These are phyloP conservation scores for Pseudozyma pruni DNA, from an alignment of 1,284 basidiomycete species.

Conservation along the genomic window DNA sequence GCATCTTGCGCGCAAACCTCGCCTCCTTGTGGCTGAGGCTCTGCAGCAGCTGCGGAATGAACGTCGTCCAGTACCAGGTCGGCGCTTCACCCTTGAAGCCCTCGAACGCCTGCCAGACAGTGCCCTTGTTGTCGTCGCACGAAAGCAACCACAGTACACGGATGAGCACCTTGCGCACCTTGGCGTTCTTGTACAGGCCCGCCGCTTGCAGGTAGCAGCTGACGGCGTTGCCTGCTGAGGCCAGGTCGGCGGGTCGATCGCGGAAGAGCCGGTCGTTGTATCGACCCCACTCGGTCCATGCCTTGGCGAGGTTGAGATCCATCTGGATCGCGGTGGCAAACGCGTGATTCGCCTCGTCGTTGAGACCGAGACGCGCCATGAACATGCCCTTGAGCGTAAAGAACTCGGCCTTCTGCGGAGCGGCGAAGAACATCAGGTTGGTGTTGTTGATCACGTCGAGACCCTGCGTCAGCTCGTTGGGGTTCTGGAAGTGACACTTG, in stretches of 20 bases:
- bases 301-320: slow-evolving; percentile 93
- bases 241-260: slow-evolving; percentile 70
- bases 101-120: slow-evolving; percentile 90
- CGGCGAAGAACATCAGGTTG: slow-evolving; percentile 97
- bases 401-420: slow-evolving; percentile 95
- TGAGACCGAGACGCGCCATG: slow-evolving; percentile 85
- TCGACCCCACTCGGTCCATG: slow-evolving; percentile 98
- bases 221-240: slow-evolving; percentile 84
- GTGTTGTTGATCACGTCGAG: slow-evolving; percentile 99
- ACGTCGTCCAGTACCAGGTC: slow-evolving; percentile 98
- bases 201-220: slow-evolving; percentile 98
- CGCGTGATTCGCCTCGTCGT: slow-evolving; percentile 89
- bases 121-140: slow-evolving; percentile 81
- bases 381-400: slow-evolving; percentile 99
- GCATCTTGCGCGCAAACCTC: slow-evolving; percentile 87
- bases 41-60: slow-evolving; percentile 93
- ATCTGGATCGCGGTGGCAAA: slow-evolving; percentile 83
- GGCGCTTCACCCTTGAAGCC: slow-evolving; percentile 96
- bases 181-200: slow-evolving; percentile 92
- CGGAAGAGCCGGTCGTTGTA: slow-evolving; percentile 91
- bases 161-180: slow-evolving; percentile 89
- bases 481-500: slow-evolving; percentile 97
- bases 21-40: slow-evolving; percentile 91
- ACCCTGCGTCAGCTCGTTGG: slow-evolving; percentile 90
- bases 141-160: slow-evolving; percentile 97